Evolutionary conservation across 2,329 filamentous ascomycete species (phyloP), one percentile per base, ranked within the genome.

Genomic region (Fonsecaea multimorphosa): DNA sequence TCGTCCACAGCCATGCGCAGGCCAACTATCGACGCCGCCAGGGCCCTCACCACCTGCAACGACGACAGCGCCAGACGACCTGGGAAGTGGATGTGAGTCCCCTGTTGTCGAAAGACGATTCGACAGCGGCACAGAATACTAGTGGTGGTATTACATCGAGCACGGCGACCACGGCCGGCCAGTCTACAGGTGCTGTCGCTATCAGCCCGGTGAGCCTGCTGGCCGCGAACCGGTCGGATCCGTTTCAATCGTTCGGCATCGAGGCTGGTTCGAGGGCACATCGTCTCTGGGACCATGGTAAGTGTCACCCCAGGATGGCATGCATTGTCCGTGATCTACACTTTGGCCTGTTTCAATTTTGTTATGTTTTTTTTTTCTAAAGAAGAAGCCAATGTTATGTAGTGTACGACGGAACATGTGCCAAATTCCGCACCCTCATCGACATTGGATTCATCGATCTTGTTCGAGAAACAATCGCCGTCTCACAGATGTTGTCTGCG

Each of bases 381-480:
- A 19, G n/a, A n/a, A 19, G 14, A 12, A 34, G 24, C 38, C 14
- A 9, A 16, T 34, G 36, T 5, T 29, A n/a, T n/a, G n/a, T n/a
- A 61, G 58, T 61, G 24, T 61, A 61, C 58, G 58, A 61, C 34
- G 58, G 58, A 6, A 61, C 58, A 24, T 61, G 58, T 38, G 3
- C 46, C 27, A 61, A 61, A 19, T 61, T 61, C 31, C 58, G 58
- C n/a, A 51, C 22, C 31, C 32, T 61, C 22, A 61, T 61, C 46
- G 58, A 31, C 2, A 61, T 61, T 40, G 58, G 58, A 19, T 61
- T 61, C 24, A 34, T 61, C 34, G 58, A 61, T 51, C 58, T 61
- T 2, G 58, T 61, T n/a, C 44, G 58, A 14, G 44, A 61, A 46
- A 61, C 40, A 29, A 61, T 52, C n/a, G 58, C 58, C 1, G n/a